Conservation (phyloP, 225 moss, liverwort and hornwort genomes). For the Ulota crispa region DNA sequence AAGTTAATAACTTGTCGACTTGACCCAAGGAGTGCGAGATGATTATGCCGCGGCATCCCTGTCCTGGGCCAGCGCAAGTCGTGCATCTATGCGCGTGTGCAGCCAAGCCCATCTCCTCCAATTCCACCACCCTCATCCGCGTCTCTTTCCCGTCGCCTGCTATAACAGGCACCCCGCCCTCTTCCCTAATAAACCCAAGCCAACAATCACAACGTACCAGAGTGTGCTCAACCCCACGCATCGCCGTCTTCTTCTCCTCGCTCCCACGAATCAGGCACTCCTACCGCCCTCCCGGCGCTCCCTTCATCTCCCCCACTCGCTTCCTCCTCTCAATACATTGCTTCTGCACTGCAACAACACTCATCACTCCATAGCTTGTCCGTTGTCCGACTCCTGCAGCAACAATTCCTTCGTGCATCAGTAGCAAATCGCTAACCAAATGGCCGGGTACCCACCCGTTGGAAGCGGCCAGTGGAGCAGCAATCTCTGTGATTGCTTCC, state of each 20-base stretch:
- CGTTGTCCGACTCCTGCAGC: neutral
- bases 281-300: neutral
- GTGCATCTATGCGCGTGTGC: too few relatives aligned
- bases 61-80: too few relatives aligned
- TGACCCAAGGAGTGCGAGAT: too few relatives aligned
- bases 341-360: neutral
- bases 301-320: neutral
- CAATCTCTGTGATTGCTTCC: conserved; percentile 32
- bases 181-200: too few relatives aligned
- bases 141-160: neutral
- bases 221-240: neutral
- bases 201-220: neutral
- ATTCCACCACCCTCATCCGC: neutral
- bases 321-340: too few relatives aligned
- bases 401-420: neutral
- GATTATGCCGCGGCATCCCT: too few relatives aligned
- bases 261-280: neutral
- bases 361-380: neutral
- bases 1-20: too few relatives aligned
- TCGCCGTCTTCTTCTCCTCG: neutral
- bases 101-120: neutral
- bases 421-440: neutral
- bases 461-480: conserved; percentile 31
- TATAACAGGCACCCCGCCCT: neutral
- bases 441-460: neutral